Conservation (phyloP, 2,329 filamentous ascomycete genomes). For the Rutstroemia sydowiana region DNA sequence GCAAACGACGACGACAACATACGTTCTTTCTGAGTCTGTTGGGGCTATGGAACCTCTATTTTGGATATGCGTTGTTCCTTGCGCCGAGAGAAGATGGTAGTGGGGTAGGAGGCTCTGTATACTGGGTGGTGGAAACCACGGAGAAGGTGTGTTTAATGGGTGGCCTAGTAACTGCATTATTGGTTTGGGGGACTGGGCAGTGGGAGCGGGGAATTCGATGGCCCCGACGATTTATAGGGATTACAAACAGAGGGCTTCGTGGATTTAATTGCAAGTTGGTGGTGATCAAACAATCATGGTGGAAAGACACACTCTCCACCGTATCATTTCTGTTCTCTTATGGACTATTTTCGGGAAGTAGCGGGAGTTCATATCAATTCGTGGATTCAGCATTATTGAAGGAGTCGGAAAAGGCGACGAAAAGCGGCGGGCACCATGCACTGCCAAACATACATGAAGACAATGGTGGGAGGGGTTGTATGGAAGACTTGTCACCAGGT, state of each 20-base stretch:
- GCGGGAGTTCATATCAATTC: constrained; percentile 65
- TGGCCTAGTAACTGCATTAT: constrained; percentile 74
- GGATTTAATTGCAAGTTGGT: constrained; percentile 97
- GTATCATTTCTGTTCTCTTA: constrained; percentile 73
- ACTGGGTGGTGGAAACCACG: constrained; percentile 87
- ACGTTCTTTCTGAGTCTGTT: constrained; percentile 84
- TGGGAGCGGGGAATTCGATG: constrained; percentile 94
- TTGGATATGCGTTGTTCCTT: constrained; percentile 85
- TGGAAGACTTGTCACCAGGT: constrained; percentile 84
- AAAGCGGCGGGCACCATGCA: constrained; percentile 34
- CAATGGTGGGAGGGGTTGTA: constrained; percentile 60
- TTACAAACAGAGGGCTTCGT: constrained; percentile 82
- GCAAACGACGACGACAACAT: constrained; percentile 81
- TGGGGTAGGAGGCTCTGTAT: constrained; percentile 86
- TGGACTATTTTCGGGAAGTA: constrained; percentile 59
- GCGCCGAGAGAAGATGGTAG: constrained; percentile 92
- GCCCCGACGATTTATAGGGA: constrained; percentile 83
- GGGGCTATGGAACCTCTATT: constrained; percentile 71
- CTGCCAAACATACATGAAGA: constrained; percentile 42
- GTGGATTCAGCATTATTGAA: constrained; percentile 59
- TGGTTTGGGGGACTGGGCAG: constrained; percentile 92
- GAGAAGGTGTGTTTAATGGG: constrained; percentile 91
- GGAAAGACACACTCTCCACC: constrained; percentile 67
- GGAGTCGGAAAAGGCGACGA: constrained; percentile 53
- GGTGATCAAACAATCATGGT: constrained; percentile 75